Conservation (phyloP, 768 basidiomycete genomes). For the Mycena haematopus region DNA sequence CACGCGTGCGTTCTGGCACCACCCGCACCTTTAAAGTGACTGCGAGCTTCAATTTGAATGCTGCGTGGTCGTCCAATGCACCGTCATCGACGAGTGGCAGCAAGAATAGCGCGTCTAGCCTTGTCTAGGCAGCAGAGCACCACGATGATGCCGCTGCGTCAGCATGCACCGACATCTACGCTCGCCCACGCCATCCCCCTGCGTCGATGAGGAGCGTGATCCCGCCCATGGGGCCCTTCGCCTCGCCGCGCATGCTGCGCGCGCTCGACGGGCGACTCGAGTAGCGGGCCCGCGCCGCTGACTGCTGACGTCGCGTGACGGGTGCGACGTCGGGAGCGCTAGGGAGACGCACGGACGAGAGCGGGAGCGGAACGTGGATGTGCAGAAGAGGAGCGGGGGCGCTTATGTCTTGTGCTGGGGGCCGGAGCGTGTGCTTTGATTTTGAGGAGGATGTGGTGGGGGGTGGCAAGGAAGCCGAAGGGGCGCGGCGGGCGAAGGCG, state of each 20-base stretch:
- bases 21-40: slow-evolving; percentile 16
- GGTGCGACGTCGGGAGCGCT: slow-evolving; percentile 62
- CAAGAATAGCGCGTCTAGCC: slow-evolving; percentile 26
- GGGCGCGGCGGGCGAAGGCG: slow-evolving; percentile 29
- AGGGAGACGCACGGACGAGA: slow-evolving; percentile 22
- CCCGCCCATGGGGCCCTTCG: slow-evolving; percentile 46
- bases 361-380: slow-evolving; percentile 17
- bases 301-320: slow-evolving; percentile 81
- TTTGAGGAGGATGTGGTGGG: slow-evolving; percentile 61
- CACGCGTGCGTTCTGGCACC: slow-evolving; percentile 14
- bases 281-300: slow-evolving; percentile 75
- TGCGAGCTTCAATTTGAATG: slow-evolving; percentile 15
- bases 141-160: slow-evolving; percentile 43
- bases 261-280: slow-evolving; percentile 87
- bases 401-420: slow-evolving; percentile 41
- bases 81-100: slow-evolving; percentile 5
- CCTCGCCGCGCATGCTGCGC: slow-evolving; percentile 50
- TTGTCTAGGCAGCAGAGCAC: slow-evolving; percentile 38
- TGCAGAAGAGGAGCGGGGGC: slow-evolving; percentile 39
- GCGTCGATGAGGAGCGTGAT: slow-evolving; percentile 33
- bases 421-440: slow-evolving; percentile 77
- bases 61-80: background rate
- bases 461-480: slow-evolving; percentile 38
- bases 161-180: background rate
- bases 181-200: background rate